Evolutionary conservation across 352 stramenopile genomes (phyloP).

Genomic region (Elongisporangium anandrum): DNA sequence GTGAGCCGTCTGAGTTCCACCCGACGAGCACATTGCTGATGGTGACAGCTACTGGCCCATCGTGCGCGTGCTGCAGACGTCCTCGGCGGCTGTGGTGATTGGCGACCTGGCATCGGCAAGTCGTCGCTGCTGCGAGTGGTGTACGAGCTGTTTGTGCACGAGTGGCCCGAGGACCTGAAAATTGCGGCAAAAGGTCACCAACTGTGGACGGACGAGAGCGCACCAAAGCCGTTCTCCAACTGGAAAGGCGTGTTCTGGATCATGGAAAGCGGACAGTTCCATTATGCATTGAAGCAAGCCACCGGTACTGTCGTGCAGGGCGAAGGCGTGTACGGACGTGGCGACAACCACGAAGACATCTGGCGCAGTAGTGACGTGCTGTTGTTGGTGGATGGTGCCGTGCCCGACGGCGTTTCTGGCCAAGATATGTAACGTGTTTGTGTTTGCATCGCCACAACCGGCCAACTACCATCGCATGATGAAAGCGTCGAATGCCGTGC

Average conservation of each 20-base stretch:
- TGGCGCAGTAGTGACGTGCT: neutral
- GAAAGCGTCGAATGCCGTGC: neutral
- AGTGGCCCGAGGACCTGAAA: neutral
- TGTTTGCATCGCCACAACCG: neutral
- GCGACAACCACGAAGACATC: neutral
- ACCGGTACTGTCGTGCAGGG: neutral
- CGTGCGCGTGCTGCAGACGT: neutral
- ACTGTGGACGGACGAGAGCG: neutral
- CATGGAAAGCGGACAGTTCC: neutral
- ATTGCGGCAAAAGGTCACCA: too few relatives aligned
- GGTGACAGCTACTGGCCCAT: too few relatives aligned
- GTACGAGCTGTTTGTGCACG: conserved; percentile 6
- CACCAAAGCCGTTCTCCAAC: neutral
- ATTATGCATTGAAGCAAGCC: neutral
- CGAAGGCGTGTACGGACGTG: neutral
- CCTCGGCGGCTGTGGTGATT: conserved; percentile 5
- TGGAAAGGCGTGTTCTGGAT: neutral
- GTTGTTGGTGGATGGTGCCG: neutral
- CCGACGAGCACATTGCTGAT: too few relatives aligned
- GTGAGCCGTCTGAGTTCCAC: too few relatives aligned
- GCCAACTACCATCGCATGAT: neutral
- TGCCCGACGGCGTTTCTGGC: neutral
- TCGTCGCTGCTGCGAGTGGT: conserved; percentile 9
- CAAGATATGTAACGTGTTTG: neutral
- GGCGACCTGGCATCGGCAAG: conserved; percentile 7